A percentile compares a stretch with the other conserved stretches of the same genome.
phyloP scores from a whole-genome alignment of 768 basidiomycete species.

The Pilatotrama ljubarskyi region DNA sequence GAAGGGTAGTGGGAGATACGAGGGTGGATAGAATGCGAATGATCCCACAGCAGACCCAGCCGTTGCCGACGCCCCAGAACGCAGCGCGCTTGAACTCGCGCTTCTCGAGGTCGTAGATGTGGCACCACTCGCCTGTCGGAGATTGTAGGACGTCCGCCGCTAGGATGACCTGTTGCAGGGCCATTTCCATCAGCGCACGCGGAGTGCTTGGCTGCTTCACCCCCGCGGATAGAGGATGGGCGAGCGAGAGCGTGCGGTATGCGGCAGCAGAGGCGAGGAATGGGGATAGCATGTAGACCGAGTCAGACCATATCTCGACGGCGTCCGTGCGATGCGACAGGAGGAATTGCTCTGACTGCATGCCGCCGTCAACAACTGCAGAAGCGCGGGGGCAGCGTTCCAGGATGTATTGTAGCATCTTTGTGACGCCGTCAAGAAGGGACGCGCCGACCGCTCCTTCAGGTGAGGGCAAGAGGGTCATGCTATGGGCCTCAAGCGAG shows the following conservation, averaged over 20 bases:
- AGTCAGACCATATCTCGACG: constrained; percentile 25
- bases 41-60: constrained; percentile 30
- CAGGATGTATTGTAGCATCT: constrained; percentile 22
- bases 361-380: not conserved
- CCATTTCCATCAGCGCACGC: not conserved
- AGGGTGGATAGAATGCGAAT: constrained; percentile 19
- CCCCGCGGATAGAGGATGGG: not conserved
- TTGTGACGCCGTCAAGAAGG: constrained; percentile 9
- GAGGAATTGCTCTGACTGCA: not conserved
- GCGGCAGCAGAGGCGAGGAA: constrained; percentile 22
- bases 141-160: constrained; percentile 20
- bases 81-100: constrained; percentile 19
- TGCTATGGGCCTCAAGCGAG: not conserved
- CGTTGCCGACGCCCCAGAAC: constrained; percentile 30
- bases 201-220: not conserved
- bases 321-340: constrained; percentile 24
- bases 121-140: constrained; percentile 22
- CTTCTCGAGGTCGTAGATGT: constrained; percentile 23
- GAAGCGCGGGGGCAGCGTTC: constrained; percentile 19
- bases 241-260: not conserved
- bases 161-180: constrained; percentile 20
- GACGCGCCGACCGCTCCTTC: not conserved
- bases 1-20: not conserved
- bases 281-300: constrained; percentile 26
- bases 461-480: not conserved